These are phyloP conservation scores for Candida pseudoglaebosa DNA, from an alignment of 805 yeast genomes.

Conservation along the genomic window DNA sequence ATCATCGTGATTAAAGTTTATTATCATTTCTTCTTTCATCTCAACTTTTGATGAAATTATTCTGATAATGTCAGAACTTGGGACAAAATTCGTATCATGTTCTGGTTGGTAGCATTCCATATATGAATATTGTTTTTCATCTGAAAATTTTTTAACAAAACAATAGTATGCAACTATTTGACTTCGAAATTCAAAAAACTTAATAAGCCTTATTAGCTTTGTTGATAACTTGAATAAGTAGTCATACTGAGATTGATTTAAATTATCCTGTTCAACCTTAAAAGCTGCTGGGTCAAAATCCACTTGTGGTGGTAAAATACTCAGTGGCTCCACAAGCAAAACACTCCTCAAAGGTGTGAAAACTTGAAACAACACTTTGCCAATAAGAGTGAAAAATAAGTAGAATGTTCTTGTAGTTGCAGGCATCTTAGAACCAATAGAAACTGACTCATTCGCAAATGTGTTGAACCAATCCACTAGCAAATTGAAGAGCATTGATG, in stretches of 20 bases:
- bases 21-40: slow-evolving; percentile 15
- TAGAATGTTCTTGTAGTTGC: slow-evolving; percentile 32
- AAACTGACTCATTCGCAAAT: slow-evolving; percentile 29
- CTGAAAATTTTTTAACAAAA: slow-evolving; percentile 16
- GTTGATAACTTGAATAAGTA: slow-evolving; percentile 20
- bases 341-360: slow-evolving; percentile 33
- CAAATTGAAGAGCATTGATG: slow-evolving; percentile 29
- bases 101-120: slow-evolving; percentile 9
- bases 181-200: slow-evolving; percentile 31
- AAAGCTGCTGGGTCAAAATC: slow-evolving; percentile 24
- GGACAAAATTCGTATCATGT: slow-evolving; percentile 6
- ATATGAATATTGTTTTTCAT: slow-evolving; percentile 12
- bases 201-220: slow-evolving; percentile 27
- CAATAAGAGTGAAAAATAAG: slow-evolving; percentile 32
- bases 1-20: slow-evolving; percentile 11
- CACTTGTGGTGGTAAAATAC: slow-evolving; percentile 27
- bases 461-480: slow-evolving; percentile 33
- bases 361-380: slow-evolving; percentile 29
- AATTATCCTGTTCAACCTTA: slow-evolving; percentile 13
- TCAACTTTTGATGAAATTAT: slow-evolving; percentile 15
- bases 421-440: slow-evolving; percentile 22
- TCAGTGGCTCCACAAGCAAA: slow-evolving; percentile 30
- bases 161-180: slow-evolving; percentile 15
- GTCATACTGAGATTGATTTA: slow-evolving; percentile 16
- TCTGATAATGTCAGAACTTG: slow-evolving; percentile 14